phyloP scores from a whole-genome alignment of 2,329 filamentous ascomycete genomes.

The Curvularia sp. region DNA sequence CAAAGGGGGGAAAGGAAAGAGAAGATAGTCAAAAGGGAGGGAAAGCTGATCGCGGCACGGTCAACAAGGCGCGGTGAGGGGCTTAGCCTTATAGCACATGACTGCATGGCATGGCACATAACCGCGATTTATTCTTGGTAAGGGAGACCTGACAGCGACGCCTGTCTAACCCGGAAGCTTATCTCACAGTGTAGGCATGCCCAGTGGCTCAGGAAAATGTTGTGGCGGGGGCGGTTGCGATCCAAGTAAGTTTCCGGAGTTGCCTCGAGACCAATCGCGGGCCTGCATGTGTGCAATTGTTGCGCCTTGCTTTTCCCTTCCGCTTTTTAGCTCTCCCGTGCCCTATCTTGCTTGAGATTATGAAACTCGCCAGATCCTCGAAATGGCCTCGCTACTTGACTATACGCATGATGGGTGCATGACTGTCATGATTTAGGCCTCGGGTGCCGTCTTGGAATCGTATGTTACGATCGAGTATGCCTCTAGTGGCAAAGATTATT shows the following conservation, averaged over 20 bases:
- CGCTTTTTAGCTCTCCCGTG: not conserved
- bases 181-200: conserved; percentile 5
- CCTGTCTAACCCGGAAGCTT: conserved; percentile 3
- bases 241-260: not conserved
- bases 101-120: conserved; percentile 14
- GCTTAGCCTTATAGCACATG: conserved; percentile 15
- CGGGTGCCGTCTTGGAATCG: not conserved
- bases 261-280: not conserved
- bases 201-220: not conserved
- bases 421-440: not conserved
- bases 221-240: conserved; percentile 1
- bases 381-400: not conserved
- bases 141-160: conserved; percentile 5
- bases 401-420: not conserved
- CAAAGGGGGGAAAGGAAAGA: not conserved
- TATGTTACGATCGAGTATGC: not conserved
- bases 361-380: conserved; percentile 2
- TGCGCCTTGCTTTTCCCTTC: conserved; percentile 4
- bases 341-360: not conserved
- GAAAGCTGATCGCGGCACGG: conserved; percentile 8
- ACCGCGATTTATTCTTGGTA: not conserved
- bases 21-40: not conserved
- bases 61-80: conserved; percentile 1
- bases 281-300: not conserved
- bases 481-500: not conserved